Base-by-base conservation (phyloP, 1,284 basidiomycete genomes). In the Coniferiporia weirii region DNA sequence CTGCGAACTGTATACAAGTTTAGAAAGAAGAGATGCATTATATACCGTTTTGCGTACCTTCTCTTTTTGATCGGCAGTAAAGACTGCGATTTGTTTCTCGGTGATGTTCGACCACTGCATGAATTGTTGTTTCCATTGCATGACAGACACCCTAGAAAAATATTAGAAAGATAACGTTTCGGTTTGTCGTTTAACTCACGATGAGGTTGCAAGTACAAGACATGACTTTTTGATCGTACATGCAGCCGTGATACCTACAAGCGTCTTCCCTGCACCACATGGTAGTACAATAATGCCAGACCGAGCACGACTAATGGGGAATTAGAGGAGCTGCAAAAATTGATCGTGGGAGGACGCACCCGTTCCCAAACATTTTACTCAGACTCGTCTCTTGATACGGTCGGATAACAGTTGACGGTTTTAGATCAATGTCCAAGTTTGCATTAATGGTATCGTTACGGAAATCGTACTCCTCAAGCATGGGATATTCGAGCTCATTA, bases 161-260 rank as follows among this genome's bases (percentile, higher is more conserved):
- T 27, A 59, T 56, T 54, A 50, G 55, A 60, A 52, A 62, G 63
- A 63, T 36, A 51, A 59, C 15, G 17, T 61, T 57, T 52, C 54
- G 57, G 47, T 50, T 19, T 36, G 34, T 60, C 53, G 8, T 49
- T 45, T 34, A n/a, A 77, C 91, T 76, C 71, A 95, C 93, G 93
- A 93, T 50, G 94, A 97, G 22, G 95, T 98, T 74, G 96, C 98
- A 50, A 99, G 78, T 32, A 99, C 95, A n/a, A 99, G 81, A 68
- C 94, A 96, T 35, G 94, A 97, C 78, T 99, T 99, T 77, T 98
- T 98, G 76, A 99, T 97, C 17, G 97, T 99, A 69, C 95, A 98
- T 10, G 97, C 97, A 3, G 97, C 97, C 0, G 97, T 99, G 68
- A 99, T 98, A 15, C 97, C 97, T 5, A 99, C 97, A 3, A 99